Conservation (phyloP, 2,329 filamentous ascomycete species). For the Colletotrichum sp. region DNA sequence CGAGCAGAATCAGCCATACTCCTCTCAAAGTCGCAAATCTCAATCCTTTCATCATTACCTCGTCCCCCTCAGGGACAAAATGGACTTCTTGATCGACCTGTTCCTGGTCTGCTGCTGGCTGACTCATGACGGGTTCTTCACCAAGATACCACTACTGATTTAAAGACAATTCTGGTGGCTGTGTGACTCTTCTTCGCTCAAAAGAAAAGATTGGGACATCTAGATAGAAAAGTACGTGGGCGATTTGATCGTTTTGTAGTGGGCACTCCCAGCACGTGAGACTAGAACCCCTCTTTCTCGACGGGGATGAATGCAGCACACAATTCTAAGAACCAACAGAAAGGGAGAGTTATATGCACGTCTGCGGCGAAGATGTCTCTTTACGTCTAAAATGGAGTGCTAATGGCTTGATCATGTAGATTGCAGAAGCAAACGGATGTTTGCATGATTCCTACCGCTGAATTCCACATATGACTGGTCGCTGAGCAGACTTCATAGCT, state of each 20-base stretch:
- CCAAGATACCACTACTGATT: not conserved
- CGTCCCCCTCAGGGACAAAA: not conserved
- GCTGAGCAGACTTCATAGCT: not conserved
- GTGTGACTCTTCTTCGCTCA: fast-evolving
- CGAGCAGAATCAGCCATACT: not conserved
- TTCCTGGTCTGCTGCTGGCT: not conserved
- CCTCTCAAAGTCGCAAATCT: not conserved
- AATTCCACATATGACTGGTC: not conserved
- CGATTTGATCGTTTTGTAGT: not conserved
- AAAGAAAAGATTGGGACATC: not conserved
- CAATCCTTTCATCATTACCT: not conserved
- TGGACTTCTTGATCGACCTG: not conserved
- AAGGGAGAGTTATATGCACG: not conserved
- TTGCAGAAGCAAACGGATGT: not conserved
- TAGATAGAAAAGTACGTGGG: not conserved
- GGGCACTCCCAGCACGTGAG: not conserved
- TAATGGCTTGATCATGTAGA: not conserved
- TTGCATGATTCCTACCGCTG: not conserved
- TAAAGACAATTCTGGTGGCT: not conserved
- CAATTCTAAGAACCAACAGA: not conserved
- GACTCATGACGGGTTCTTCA: not conserved
- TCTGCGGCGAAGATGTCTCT: not conserved
- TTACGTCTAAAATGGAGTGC: not conserved
- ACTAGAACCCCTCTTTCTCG: not conserved
- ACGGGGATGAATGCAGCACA: not conserved